phyloP scores from a whole-genome alignment of 2,329 filamentous ascomycete genomes.

The Monosporascus sp. region DNA sequence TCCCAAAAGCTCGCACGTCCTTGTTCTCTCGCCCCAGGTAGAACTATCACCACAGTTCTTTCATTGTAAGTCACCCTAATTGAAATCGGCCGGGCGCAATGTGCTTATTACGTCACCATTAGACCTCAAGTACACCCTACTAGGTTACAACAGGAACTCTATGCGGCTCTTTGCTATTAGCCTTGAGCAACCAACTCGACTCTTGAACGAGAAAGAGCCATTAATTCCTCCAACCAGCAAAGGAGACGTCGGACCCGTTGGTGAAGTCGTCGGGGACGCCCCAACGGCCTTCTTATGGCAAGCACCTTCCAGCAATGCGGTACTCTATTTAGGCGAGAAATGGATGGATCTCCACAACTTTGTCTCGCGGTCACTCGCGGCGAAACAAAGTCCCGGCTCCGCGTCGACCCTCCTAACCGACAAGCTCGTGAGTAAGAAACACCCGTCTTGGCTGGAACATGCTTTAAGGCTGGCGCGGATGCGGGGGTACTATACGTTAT shows the following conservation, averaged over 20 bases:
- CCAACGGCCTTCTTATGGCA: slow-evolving; percentile 74
- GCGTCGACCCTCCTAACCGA: slow-evolving; percentile 37
- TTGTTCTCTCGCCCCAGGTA: slow-evolving; percentile 77
- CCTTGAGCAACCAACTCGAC: slow-evolving; percentile 64
- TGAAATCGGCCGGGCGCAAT: background rate
- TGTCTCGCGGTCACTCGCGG: slow-evolving; percentile 57
- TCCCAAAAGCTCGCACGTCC: slow-evolving; percentile 62
- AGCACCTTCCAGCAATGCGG: slow-evolving; percentile 75
- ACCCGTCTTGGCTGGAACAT: slow-evolving; percentile 47
- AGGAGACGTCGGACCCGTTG: slow-evolving; percentile 17
- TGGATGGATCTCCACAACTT: slow-evolving; percentile 86
- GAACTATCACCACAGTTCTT: slow-evolving; percentile 79
- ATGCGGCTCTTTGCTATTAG: slow-evolving; percentile 69
- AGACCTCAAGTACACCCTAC: slow-evolving; percentile 70
- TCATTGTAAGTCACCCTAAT: slow-evolving; percentile 52
- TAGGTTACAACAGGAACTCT: slow-evolving; percentile 78
- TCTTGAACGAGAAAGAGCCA: slow-evolving; percentile 55
- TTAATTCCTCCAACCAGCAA: slow-evolving; percentile 41
- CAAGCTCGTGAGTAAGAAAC: slow-evolving; percentile 38
- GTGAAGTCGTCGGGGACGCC: slow-evolving; percentile 23
- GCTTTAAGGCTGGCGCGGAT: slow-evolving; percentile 70
- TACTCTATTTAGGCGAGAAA: slow-evolving; percentile 76
- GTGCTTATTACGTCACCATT: background rate
- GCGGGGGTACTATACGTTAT: slow-evolving; percentile 74
- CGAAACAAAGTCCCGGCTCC: slow-evolving; percentile 30